A percentile compares a stretch with the other conserved stretches of the same genome.
These are phyloP conservation scores for Dianthus caryophyllus DNA, from an alignment of 148 eudicot genomes.

Conservation along the genomic window DNA sequence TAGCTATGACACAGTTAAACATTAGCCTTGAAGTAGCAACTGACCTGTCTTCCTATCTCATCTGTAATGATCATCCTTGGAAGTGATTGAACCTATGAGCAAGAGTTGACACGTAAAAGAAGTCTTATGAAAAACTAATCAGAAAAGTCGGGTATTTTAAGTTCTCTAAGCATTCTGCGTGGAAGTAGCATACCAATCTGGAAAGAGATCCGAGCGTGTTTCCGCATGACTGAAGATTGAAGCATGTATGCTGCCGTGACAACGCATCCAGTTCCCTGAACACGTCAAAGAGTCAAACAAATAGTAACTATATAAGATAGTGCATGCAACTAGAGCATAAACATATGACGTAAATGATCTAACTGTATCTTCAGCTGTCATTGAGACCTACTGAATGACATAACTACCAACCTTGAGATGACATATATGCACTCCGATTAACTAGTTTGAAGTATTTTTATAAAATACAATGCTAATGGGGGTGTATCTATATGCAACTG, in stretches of 20 bases:
- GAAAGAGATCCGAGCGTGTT: conserved; percentile 98
- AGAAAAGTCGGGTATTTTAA: background rate
- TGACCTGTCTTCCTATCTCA: conserved; percentile 97
- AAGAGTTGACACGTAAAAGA: conserved; percentile 10
- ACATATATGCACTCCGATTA: conserved; percentile 2
- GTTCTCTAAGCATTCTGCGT: background rate
- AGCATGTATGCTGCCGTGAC: conserved; percentile 87
- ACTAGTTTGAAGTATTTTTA: background rate
- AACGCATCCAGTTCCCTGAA: conserved; percentile 88
- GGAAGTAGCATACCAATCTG: conserved; percentile 58
- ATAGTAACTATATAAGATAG: conserved; percentile 9
- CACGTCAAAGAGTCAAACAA: conserved; percentile 17
- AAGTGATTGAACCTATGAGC: conserved; percentile 89
- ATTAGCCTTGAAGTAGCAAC: conserved; percentile 23
- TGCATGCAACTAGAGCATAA: background rate
- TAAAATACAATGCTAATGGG: background rate
- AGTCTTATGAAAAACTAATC: background rate
- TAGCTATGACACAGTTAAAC: background rate
- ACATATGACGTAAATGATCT: background rate
- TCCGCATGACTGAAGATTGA: conserved; percentile 81
- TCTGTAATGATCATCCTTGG: conserved; percentile 97
- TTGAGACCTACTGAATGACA: background rate
- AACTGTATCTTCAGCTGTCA: background rate
- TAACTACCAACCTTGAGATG: background rate
- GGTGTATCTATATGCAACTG: background rate